Conservation (phyloP, 306 rosid genomes). For the Pueraria montana region DNA sequence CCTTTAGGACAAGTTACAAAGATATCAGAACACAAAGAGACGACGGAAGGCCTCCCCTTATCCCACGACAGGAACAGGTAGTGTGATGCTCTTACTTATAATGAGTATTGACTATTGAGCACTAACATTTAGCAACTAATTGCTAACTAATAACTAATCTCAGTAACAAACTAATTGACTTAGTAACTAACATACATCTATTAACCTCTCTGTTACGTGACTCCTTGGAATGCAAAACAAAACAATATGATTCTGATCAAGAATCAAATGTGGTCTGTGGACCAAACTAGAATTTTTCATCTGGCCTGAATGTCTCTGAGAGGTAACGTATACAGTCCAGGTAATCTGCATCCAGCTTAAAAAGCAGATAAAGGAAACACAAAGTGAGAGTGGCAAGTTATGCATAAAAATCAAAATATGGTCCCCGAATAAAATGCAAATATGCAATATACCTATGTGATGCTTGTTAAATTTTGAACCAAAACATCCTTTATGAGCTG, state of each 20-base stretch:
- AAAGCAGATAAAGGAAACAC: slow-evolving; percentile 49
- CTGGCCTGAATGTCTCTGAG: slow-evolving; percentile 34
- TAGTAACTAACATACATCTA: not conserved
- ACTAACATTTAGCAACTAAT: not conserved
- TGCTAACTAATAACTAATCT: not conserved
- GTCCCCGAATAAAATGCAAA: slow-evolving; percentile 14
- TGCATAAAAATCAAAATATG: not conserved
- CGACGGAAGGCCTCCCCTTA: too few relatives aligned
- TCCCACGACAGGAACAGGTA: too few relatives aligned
- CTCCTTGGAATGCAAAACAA: slow-evolving; percentile 35
- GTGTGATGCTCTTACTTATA: too few relatives aligned
- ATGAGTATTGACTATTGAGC: not conserved
- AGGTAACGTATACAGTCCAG: slow-evolving; percentile 63
- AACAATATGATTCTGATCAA: not conserved
- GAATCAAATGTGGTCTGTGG: not conserved
- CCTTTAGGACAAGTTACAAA: too few relatives aligned
- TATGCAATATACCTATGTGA: slow-evolving; percentile 59
- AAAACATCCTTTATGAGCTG: too few relatives aligned
- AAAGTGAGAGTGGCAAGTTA: not conserved
- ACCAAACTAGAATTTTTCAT: not conserved
- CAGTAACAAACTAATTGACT: not conserved
- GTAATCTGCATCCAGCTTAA: slow-evolving; percentile 63
- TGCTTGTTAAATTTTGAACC: slow-evolving; percentile 53
- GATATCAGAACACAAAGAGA: too few relatives aligned
- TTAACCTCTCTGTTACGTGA: too few relatives aligned